Base-by-base conservation (phyloP, 148 eudicot genomes). In the Chenopodium berlandieri region DNA sequence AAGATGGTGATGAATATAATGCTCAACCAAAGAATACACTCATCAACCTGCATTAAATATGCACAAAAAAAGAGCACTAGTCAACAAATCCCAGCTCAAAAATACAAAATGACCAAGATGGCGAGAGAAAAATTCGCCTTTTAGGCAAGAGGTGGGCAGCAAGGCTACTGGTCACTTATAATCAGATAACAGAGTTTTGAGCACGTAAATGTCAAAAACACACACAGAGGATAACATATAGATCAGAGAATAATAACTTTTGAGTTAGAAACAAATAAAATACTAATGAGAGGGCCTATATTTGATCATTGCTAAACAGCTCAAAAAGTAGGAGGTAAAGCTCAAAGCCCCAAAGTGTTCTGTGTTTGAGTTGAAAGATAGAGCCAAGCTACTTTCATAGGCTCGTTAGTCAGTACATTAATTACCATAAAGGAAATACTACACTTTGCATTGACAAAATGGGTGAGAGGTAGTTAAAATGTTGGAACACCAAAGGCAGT, bases 21-120 rank as follows among this genome's bases (percentile, higher is more conserved):
- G 88, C 99, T 95, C 86, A 95, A 79, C 97, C 98, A 95, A 66
- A 95, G 86, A 86, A 95, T 93, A 83, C 97, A 95, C 88, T 95
- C 96, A 40, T 92, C 91, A 76, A 92, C 93, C 98, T 95, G 91
- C 86, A 87, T 69, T 40, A 40, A 40, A 40, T 56, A 56, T 3
- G 62, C 22, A 56, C 62, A 56, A 17, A 56, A 17, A 62, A 25
- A 62, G 66, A 7, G 66, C 66, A 62, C 66, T 3, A 62, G n/a
- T 62, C 25, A 62, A 8, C 23, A 62, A 62, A 25, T 62, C 25
- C 23, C 66, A 20, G 66, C 25, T 67, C 16, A 67, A 67, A 67
- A 14, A 67, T 27, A 67, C 12, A 22, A 67, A 10, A 67, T 6
- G 17, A 67, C 17, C 69, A 11, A 25, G 31, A 30, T 67, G 71